phyloP scores from a whole-genome alignment of 306 rosid genomes.

The Neltuma alba region DNA sequence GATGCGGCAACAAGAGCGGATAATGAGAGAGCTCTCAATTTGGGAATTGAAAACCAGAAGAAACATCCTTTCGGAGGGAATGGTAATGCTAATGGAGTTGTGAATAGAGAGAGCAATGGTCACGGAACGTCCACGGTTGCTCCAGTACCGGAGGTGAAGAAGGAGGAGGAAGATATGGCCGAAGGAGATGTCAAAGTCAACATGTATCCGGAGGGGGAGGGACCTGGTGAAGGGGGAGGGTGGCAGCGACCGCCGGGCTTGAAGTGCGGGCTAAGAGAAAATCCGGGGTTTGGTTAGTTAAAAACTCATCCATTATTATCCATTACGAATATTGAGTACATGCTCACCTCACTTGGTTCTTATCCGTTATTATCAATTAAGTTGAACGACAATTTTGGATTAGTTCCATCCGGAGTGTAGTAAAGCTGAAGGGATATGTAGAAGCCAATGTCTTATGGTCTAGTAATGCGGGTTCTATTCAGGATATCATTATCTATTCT shows the following conservation, averaged over 20 bases:
- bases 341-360: neutral
- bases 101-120: conserved; percentile 40
- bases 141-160: conserved; percentile 48
- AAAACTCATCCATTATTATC: conserved; percentile 6
- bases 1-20: conserved; percentile 42
- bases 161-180: conserved; percentile 39
- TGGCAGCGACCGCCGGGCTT: conserved; percentile 53
- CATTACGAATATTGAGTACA: neutral
- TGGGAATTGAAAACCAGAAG: conserved; percentile 25
- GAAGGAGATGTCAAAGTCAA: conserved; percentile 53
- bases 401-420: conserved; percentile 1
- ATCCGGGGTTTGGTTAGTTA: conserved; percentile 75
- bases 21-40: conserved; percentile 40
- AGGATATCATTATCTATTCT: no score
- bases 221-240: conserved; percentile 48
- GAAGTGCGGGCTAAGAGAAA: conserved; percentile 71
- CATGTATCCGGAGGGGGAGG: conserved; percentile 47
- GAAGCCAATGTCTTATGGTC: neutral
- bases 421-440: neutral
- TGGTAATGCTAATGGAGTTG: conserved; percentile 38
- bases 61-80: conserved; percentile 48
- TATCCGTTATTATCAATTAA: neutral
- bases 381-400: conserved; percentile 12
- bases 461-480: no score
- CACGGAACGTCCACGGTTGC: conserved; percentile 48